Evolutionary conservation across 495 filamentous ascomycete genomes (phyloP), one percentile per base, ranked within the genome.

Genomic region (Hypoxylon rickii): DNA sequence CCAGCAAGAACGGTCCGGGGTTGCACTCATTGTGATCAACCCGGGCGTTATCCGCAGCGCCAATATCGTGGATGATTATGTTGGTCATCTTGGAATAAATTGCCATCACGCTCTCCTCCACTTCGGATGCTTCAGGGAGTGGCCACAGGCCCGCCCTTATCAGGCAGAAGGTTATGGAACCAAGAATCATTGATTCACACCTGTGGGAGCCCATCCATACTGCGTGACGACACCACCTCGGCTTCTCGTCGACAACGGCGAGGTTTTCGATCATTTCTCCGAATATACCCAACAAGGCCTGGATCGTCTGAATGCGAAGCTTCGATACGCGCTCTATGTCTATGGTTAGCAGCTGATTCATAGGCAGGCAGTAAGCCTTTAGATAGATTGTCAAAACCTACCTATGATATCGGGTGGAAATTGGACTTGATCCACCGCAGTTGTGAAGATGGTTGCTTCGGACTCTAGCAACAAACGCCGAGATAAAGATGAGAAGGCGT

Each of bases 101-200:
- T 1, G 20, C 37, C 1, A 42, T 16, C 13, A 42, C 29, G 37
- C 48, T 51, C 37, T 39, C 18, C 1, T 47, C 45, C 12, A 58
- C 55, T 13, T 58, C 55, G 12, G 39, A 17, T 10, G 55, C 42
- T 5, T 44, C 39, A 4, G 55, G 55, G 1, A 58, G 39, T 12
- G 46, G 55, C 55, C 55, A 58, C 2, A 58, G 47, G 33, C 45
- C 32, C 3, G 37, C 47, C 12, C 47, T 50, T 11, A 18, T 19
- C 16, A 58, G 43, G 17, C 55, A 52, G 26, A 58, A 58, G 11
- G 39, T 58, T 26, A 58, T 50, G 3, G 55, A 58, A 7, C 46
- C 55, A 7, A 58, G 32, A 17, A 58, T 58, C 46, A 58, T 58
- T 6, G 55, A 58, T 38, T 58, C 55, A 18, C 55, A 58, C 32